Conservation (phyloP, 129 eudicot species). For the Lonicera japonica region DNA sequence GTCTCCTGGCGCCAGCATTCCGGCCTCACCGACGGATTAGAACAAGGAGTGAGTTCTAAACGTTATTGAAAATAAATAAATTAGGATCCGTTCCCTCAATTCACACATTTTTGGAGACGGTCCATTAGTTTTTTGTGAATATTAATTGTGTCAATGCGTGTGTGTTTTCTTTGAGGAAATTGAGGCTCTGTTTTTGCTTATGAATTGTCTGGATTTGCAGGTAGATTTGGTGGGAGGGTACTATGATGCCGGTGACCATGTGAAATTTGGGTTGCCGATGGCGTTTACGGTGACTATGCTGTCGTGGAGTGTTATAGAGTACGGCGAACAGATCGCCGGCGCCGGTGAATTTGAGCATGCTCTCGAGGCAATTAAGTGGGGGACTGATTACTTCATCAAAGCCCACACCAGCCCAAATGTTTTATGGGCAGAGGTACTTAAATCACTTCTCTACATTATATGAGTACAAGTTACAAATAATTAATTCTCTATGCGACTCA, state of each 20-base stretch:
- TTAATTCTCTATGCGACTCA: too few relatives aligned
- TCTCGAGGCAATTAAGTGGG: slow-evolving; percentile 85
- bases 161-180: not conserved
- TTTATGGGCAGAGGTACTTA: slow-evolving; percentile 77
- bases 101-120: too few relatives aligned
- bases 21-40: slow-evolving; percentile 80
- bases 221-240: slow-evolving; percentile 94
- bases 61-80: too few relatives aligned
- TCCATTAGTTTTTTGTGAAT: too few relatives aligned
- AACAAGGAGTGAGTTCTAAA: slow-evolving; percentile 57
- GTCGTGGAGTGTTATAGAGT: slow-evolving; percentile 75
- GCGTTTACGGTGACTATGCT: slow-evolving; percentile 90
- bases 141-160: too few relatives aligned
- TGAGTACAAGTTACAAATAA: too few relatives aligned
- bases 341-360: slow-evolving; percentile 71
- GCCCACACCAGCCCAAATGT: slow-evolving; percentile 82
- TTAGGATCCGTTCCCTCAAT: too few relatives aligned
- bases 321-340: slow-evolving; percentile 35
- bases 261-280: slow-evolving; percentile 94
- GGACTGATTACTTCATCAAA: slow-evolving; percentile 87
- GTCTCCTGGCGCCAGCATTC: slow-evolving; percentile 87
- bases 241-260: slow-evolving; percentile 95
- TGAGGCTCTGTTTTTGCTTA: not conserved
- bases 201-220: slow-evolving; percentile 11
- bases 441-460: not conserved